phyloP scores from a whole-genome alignment of 805 yeast genomes.

The Cephaloascus albidus region DNA sequence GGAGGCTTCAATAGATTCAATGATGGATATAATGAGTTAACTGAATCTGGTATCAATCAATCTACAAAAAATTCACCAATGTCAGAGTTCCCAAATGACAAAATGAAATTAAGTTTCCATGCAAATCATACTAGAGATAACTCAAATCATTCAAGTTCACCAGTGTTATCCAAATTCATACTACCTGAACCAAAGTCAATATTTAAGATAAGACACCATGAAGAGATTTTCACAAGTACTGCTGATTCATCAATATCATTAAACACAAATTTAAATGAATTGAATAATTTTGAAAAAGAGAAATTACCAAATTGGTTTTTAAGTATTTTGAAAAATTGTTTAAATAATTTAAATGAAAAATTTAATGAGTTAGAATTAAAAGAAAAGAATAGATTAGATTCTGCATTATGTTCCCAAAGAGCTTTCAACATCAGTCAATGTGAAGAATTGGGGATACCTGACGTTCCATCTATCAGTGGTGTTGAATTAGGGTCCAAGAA shows the following conservation, averaged over 20 bases:
- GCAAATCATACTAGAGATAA: slow-evolving; percentile 2
- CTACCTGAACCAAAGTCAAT: slow-evolving; percentile 30
- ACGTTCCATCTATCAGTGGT: slow-evolving; percentile 27
- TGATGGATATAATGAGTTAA: slow-evolving; percentile 1
- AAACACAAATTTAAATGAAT: slow-evolving; percentile 7
- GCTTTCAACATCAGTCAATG: slow-evolving; percentile 8
- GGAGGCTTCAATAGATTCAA: slow-evolving; percentile 30
- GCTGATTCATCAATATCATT: slow-evolving; percentile 16
- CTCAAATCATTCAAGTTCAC: slow-evolving; percentile 12
- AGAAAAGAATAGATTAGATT: slow-evolving; percentile 59
- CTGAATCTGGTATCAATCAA: neutral
- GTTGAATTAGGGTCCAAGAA: slow-evolving; percentile 76
- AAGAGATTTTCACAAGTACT: slow-evolving; percentile 27
- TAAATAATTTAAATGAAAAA: slow-evolving; percentile 31
- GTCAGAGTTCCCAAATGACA: neutral
- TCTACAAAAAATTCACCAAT: neutral
- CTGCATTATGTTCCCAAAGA: neutral
- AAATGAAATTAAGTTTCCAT: neutral
- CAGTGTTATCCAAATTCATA: slow-evolving; percentile 41
- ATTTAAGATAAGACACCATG: slow-evolving; percentile 40
- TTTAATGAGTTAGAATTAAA: slow-evolving; percentile 60
- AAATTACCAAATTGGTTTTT: slow-evolving; percentile 49
- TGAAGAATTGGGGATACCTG: slow-evolving; percentile 18
- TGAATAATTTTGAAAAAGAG: slow-evolving; percentile 8
- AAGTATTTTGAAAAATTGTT: slow-evolving; percentile 7